Evolutionary conservation across 257 asterid genomes (phyloP).

Genomic region (Anisodus acutangulus): DNA sequence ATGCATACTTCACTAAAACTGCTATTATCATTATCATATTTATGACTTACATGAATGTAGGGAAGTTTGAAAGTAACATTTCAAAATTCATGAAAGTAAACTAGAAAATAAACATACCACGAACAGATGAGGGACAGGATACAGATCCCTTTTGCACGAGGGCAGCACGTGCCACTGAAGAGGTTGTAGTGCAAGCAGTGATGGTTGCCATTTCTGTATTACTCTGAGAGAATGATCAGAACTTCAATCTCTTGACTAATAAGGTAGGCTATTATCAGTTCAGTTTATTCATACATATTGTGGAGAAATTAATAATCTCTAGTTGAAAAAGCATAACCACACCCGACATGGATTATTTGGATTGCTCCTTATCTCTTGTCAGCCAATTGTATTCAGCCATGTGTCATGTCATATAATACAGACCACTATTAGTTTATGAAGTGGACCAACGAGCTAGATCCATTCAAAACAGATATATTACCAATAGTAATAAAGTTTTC

Average conservation of each 20-base stretch:
- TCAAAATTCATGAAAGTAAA: background rate
- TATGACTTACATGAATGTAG: too few relatives aligned
- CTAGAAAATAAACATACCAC: conserved; percentile 44
- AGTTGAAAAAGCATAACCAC: background rate
- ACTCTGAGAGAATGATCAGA: background rate
- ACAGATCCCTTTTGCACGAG: conserved; percentile 50
- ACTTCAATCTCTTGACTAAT: background rate
- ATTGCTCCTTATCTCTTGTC: conserved; percentile 23
- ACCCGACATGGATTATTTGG: conserved; percentile 29
- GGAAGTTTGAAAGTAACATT: background rate
- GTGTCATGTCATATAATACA: background rate
- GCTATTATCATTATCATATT: background rate
- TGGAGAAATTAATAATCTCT: background rate
- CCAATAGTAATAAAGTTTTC: background rate
- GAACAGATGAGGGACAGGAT: conserved; percentile 46
- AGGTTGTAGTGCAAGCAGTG: conserved; percentile 66
- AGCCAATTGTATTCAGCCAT: background rate
- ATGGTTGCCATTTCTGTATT: conserved; percentile 61
- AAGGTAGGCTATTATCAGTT: background rate
- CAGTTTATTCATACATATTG: background rate
- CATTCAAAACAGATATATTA: background rate
- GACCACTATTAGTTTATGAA: background rate
- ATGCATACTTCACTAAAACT: too few relatives aligned
- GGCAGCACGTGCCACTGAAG: conserved; percentile 64
- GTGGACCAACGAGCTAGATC: background rate